A percentile compares a stretch with the other conserved stretches of the same genome.
These are phyloP conservation scores for Colletotrichum sp. DNA, from an alignment of 2,329 filamentous ascomycete genomes.

Conservation along the genomic window DNA sequence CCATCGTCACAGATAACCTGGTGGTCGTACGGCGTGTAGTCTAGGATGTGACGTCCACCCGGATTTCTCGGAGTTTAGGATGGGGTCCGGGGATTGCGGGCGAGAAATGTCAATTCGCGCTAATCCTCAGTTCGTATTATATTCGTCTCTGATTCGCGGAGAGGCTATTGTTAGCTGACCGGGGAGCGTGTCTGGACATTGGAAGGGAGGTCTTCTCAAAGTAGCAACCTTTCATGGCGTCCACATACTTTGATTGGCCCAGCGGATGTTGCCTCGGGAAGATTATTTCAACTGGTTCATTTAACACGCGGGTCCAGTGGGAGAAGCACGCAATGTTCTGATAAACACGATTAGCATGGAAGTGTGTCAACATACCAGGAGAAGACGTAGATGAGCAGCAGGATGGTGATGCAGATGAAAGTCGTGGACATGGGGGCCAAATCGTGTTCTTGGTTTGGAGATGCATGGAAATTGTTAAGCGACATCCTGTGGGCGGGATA, in stretches of 20 bases:
- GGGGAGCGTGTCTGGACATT: not conserved
- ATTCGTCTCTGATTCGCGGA: not conserved
- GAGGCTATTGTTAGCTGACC: not conserved
- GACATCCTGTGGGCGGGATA: not conserved
- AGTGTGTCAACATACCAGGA: not conserved
- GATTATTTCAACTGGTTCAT: not conserved
- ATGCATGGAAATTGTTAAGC: not conserved
- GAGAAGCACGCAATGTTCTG: not conserved
- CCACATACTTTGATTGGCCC: not conserved
- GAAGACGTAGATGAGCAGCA: not conserved
- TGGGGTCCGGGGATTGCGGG: not conserved
- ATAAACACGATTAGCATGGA: not conserved
- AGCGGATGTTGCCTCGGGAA: not conserved
- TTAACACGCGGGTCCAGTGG: fast-evolving
- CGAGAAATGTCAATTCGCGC: not conserved
- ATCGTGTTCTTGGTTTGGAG: not conserved
- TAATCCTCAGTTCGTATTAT: not conserved
- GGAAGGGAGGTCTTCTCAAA: not conserved
- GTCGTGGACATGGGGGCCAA: not conserved
- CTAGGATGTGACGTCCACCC: fast-evolving
- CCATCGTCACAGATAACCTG: not conserved
- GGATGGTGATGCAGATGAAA: not conserved
- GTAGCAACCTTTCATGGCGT: not conserved
- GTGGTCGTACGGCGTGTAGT: not conserved
- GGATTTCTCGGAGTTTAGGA: not conserved